Conservation (phyloP, 106 monocot species). For the Phalaenopsis equestris region DNA sequence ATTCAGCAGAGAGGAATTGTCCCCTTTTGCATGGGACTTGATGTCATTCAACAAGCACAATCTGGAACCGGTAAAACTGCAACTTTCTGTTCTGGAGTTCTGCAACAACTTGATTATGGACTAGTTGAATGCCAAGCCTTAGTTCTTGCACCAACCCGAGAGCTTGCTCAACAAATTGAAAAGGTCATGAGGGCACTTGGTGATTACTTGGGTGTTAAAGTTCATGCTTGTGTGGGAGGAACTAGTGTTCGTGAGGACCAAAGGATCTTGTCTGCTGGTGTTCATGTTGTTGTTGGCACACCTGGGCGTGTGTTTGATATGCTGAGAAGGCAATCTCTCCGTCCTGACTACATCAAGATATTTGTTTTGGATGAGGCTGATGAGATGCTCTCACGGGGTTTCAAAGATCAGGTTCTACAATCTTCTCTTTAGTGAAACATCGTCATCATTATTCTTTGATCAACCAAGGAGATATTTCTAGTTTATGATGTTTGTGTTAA, state of each 20-base stretch:
- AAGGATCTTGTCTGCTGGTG: constrained; percentile 46
- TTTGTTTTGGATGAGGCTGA: constrained; percentile 70
- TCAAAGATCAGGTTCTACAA: constrained; percentile 58
- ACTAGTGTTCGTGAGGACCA: constrained; percentile 62
- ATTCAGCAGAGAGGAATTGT: constrained; percentile 69
- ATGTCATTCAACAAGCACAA: constrained; percentile 70
- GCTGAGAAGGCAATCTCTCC: constrained; percentile 53
- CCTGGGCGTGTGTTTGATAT: constrained; percentile 69
- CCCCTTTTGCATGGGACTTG: constrained; percentile 60
- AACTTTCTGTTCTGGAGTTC: constrained; percentile 62
- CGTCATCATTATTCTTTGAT: background rate
- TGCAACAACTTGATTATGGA: constrained; percentile 57
- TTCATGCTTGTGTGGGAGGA: constrained; percentile 69
- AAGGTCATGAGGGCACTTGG: constrained; percentile 67
- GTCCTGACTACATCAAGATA: constrained; percentile 59
- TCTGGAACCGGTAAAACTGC: constrained; percentile 71
- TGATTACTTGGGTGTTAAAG: constrained; percentile 61
- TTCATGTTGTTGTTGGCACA: constrained; percentile 71
- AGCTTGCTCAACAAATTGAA: constrained; percentile 62
- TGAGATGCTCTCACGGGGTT: constrained; percentile 74
- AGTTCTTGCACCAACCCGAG: constrained; percentile 63
- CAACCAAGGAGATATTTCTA: background rate
- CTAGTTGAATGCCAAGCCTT: constrained; percentile 54
- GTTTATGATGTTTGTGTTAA: background rate
- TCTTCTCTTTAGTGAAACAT: background rate